A percentile compares a stretch with the other conserved stretches of the same genome.
phyloP scores from a whole-genome alignment of 805 yeast species.

The Saccharomyces mikatae region DNA sequence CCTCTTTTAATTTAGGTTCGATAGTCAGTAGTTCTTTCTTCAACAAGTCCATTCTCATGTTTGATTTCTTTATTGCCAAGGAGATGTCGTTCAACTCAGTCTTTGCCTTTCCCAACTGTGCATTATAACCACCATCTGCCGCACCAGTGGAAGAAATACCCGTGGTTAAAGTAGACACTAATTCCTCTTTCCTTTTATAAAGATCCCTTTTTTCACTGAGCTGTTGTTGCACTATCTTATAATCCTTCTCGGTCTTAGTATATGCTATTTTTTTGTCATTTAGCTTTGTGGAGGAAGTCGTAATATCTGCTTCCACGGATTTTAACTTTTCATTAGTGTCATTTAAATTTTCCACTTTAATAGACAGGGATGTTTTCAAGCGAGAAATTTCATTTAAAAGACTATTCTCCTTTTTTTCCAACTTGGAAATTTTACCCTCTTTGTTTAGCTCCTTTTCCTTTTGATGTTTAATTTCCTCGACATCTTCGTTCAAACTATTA shows the following conservation, averaged over 20 bases:
- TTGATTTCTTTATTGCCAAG: constrained; percentile 50
- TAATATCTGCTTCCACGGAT: constrained; percentile 25
- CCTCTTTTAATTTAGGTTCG: constrained; percentile 43
- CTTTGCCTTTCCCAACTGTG: constrained; percentile 61
- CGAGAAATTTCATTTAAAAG: constrained; percentile 60
- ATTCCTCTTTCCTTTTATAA: constrained; percentile 59
- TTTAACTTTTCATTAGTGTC: constrained; percentile 28
- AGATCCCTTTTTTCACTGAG: constrained; percentile 40
- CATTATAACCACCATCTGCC: constrained; percentile 65
- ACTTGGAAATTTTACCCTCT: constrained; percentile 50
- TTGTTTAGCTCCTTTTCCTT: constrained; percentile 52
- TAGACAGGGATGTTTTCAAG: constrained; percentile 51
- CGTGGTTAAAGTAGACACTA: constrained; percentile 71
- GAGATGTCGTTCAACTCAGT: constrained; percentile 44
- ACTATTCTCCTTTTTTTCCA: constrained; percentile 51
- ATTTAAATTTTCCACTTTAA: constrained; percentile 45
- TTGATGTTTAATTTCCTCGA: constrained; percentile 43
- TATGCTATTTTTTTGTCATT: constrained; percentile 33
- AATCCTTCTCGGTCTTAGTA: constrained; percentile 38
- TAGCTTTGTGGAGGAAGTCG: constrained; percentile 29
- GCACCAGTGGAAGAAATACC: constrained; percentile 82
- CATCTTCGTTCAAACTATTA: constrained; percentile 48
- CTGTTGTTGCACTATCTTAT: constrained; percentile 36
- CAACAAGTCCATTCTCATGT: constrained; percentile 51
- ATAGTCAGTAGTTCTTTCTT: constrained; percentile 40